Percentiles rank a stretch among this genome's conserved stretches.
phyloP scores from a whole-genome alignment of 2,329 filamentous ascomycete species.

The Bipolaris sorokiniana region DNA sequence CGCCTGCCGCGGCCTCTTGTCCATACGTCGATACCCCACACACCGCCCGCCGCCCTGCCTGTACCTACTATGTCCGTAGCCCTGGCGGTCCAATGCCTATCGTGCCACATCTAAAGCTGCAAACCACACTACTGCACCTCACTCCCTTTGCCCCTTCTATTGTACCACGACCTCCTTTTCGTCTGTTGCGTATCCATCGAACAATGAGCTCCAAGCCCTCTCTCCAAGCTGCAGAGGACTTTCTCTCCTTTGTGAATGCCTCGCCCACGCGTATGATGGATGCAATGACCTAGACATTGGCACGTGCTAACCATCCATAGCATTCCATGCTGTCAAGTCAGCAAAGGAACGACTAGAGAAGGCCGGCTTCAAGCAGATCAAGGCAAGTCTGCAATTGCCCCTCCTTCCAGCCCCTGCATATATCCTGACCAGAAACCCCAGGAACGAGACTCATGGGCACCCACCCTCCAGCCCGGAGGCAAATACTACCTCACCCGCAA shows the following conservation, averaged over 20 bases:
- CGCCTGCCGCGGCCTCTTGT: conserved; percentile 10
- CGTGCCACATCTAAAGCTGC: conserved; percentile 13
- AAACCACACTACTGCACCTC: conserved; percentile 20
- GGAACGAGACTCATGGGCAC: conserved; percentile 89
- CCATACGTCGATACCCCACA: conserved; percentile 14
- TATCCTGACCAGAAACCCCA: conserved; percentile 34
- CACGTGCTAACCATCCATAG: conserved; percentile 54
- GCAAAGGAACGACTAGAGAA: conserved; percentile 76
- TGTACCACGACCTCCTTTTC: conserved; percentile 18
- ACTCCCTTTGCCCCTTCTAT: conserved; percentile 15
- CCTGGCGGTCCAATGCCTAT: conserved; percentile 30
- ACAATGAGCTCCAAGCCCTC: conserved; percentile 50
- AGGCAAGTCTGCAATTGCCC: conserved; percentile 33
- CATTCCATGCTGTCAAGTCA: conserved; percentile 90
- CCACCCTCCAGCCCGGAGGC: conserved; percentile 78
- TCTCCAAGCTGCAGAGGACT: conserved; percentile 70
- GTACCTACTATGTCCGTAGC: conserved; percentile 10
- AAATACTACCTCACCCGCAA: conserved; percentile 98
- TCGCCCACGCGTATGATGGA: conserved; percentile 80
- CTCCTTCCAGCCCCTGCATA: not conserved
- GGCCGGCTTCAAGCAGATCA: conserved; percentile 86
- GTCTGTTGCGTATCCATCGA: conserved; percentile 24
- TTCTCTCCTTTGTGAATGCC: conserved; percentile 90
- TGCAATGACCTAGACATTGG: too few species aligned
- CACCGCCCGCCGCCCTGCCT: conserved; percentile 10